A percentile compares a stretch with the other conserved stretches of the same genome.
Evolutionary conservation across 345 rosid genomes (phyloP).

Genomic region (Conringia planisiliqua): DNA sequence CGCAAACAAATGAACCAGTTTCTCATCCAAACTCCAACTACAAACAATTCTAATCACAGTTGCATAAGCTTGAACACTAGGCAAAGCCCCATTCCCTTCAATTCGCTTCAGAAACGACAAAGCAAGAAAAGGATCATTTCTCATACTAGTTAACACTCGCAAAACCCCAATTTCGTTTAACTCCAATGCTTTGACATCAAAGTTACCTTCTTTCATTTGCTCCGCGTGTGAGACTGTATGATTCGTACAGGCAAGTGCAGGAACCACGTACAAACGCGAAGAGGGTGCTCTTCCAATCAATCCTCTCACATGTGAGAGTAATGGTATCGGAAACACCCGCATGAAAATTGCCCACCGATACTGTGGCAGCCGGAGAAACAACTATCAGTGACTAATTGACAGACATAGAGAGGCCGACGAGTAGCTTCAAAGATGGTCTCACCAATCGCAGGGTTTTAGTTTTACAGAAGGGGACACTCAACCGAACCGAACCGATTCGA

Average conservation of each 20-base stretch:
- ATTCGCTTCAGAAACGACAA: conserved; percentile 44
- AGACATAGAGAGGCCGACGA: background rate
- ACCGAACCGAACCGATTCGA: background rate
- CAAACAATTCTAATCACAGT: conserved; percentile 46
- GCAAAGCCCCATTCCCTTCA: conserved; percentile 41
- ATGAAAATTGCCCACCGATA: conserved; percentile 17
- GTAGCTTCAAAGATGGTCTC: conserved; percentile 4
- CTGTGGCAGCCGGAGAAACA: conserved; percentile 1
- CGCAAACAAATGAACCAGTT: conserved; percentile 38
- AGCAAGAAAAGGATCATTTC: conserved; percentile 50
- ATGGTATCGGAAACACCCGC: conserved; percentile 27
- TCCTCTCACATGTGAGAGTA: conserved; percentile 31
- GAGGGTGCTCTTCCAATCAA: conserved; percentile 5
- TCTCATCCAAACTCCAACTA: conserved; percentile 39
- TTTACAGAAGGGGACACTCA: conserved; percentile 1
- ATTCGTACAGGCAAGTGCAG: conserved; percentile 31
- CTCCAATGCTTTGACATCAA: conserved; percentile 12
- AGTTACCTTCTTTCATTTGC: conserved; percentile 6
- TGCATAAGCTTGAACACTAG: conserved; percentile 46
- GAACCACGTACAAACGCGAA: conserved; percentile 24
- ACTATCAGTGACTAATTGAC: background rate
- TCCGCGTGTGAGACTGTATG: conserved; percentile 24
- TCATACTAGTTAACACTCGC: conserved; percentile 35
- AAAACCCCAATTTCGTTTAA: conserved; percentile 40
- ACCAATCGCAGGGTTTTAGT: conserved; percentile 21